phyloP scores from a whole-genome alignment of 2,329 filamentous ascomycete species.

The Epichloe festucae region DNA sequence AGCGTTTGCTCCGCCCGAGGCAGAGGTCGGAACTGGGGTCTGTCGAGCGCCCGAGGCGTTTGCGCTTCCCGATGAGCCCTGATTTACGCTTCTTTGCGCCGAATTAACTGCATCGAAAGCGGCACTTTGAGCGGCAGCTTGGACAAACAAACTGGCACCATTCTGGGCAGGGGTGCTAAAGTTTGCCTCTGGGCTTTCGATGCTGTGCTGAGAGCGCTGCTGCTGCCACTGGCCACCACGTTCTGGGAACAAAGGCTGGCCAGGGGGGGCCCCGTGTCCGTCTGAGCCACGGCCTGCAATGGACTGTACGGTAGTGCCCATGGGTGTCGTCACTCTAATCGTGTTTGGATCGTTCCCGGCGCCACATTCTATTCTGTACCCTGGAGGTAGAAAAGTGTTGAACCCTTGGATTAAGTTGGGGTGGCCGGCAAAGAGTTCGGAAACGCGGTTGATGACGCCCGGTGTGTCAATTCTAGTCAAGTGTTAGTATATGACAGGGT shows the following conservation, averaged over 20 bases:
- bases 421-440: constrained; percentile 88
- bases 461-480: constrained; percentile 73
- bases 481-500: constrained; percentile 67
- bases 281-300: constrained; percentile 49
- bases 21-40: constrained; percentile 44
- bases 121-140: constrained; percentile 25
- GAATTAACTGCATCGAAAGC: constrained; percentile 19
- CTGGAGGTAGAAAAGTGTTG: constrained; percentile 91
- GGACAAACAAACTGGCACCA: constrained; percentile 34
- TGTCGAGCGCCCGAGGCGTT: constrained; percentile 37
- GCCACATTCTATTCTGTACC: constrained; percentile 93
- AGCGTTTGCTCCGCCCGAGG: constrained; percentile 48
- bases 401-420: constrained; percentile 94
- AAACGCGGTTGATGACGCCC: constrained; percentile 92
- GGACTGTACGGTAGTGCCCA: constrained; percentile 89
- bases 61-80: constrained; percentile 26
- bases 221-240: constrained; percentile 42
- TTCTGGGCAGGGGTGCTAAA: constrained; percentile 46
- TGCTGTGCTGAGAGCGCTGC: constrained; percentile 41
- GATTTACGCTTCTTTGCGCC: constrained; percentile 19
- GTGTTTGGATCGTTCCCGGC: constrained; percentile 89
- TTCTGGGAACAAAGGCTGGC: constrained; percentile 34
- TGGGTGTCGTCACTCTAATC: constrained; percentile 91
- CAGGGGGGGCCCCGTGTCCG: constrained; percentile 22
- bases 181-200: constrained; percentile 49